These are phyloP conservation scores for Collariella sp. DNA, from an alignment of 495 filamentous ascomycete species.

Conservation along the genomic window DNA sequence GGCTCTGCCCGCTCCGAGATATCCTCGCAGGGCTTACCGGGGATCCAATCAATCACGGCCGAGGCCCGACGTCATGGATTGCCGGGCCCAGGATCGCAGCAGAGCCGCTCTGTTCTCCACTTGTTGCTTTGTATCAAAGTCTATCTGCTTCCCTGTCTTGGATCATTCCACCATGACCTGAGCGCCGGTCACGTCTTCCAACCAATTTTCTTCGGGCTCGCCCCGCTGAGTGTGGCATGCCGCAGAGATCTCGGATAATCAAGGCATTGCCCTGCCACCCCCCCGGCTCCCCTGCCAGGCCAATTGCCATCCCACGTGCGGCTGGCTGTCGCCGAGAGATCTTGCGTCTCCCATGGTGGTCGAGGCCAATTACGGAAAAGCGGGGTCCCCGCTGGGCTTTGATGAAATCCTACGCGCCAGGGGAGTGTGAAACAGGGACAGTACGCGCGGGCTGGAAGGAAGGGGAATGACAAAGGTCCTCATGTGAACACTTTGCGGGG, in stretches of 20 bases:
- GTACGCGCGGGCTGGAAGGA: neutral
- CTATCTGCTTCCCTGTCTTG: constrained; percentile 3
- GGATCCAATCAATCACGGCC: constrained; percentile 20
- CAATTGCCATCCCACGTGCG: constrained; percentile 23
- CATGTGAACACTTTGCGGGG: constrained; percentile 21
- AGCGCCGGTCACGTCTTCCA: neutral
- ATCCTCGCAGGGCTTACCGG: constrained; percentile 14
- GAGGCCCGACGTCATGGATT: constrained; percentile 16
- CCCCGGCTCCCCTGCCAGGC: neutral
- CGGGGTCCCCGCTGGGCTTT: constrained; percentile 11
- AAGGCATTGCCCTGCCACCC: constrained; percentile 12
- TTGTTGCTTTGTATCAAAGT: constrained; percentile 16
- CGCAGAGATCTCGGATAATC: constrained; percentile 18
- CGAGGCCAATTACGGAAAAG: constrained; percentile 16
- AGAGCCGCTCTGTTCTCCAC: constrained; percentile 22
- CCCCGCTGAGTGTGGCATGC: neutral
- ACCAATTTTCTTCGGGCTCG: neutral
- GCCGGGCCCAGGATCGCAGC: constrained; percentile 7
- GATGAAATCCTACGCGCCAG: constrained; percentile 9
- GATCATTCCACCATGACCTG: constrained; percentile 11
- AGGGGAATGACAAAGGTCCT: constrained; percentile 1
- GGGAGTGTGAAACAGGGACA: constrained; percentile 8
- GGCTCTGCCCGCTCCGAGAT: constrained; percentile 12
- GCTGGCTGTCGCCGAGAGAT: constrained; percentile 7
- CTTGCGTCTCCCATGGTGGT: neutral